Evolutionary conservation across 2,329 filamentous ascomycete genomes (phyloP), one percentile per base, ranked within the genome.

Genomic region (Cladorrhinum sp.): DNA sequence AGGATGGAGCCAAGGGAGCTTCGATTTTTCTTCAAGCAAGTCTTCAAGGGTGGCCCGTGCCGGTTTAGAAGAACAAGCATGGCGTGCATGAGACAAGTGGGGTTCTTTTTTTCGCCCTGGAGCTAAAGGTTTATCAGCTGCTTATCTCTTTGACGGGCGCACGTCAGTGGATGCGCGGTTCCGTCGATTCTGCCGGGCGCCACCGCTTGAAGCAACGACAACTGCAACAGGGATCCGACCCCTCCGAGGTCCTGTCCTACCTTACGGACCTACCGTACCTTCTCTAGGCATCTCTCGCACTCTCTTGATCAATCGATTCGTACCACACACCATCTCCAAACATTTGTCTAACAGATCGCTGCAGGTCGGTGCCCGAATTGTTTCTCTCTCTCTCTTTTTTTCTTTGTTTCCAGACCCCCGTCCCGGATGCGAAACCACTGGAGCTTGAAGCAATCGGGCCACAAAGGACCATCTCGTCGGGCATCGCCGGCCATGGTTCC

Each of bases 201-300:
- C 24, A 53, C 57, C 57, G 53, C 32, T 45, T 45, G 41, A 45
- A 45, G 41, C 41, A 45, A 45, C n/a, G 18, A 45, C 16, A 7
- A 3, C 7, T 2, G 8, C 8, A 45, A 22, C n/a, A 22, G 41
- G 18, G 41, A 22, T 22, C 41, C n/a, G 18, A 22, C 41, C 41
- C 36, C 41, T 45, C 41, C 41, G 18, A 45, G n/a, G 16, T 18
- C 16, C 41, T 16, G 16, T 18, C 41, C n/a, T 18, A 20, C 41
- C n/a, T 16, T 18, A 41, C 16, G 6, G 36, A 8, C 36, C 36
- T 41, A 41, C 36, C 36, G n/a, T n/a, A 41, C 36, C 25, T 4
- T 29, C 25, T 29, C 25, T 29, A 29, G 25, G 36, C 36, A 41
- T 8, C 25, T 5, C 25, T 29, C n/a, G n/a, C n/a, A n/a, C n/a